Evolutionary conservation across 1,139 yeast genomes (phyloP).

Genomic region (Nakaseomyces sp.): DNA sequence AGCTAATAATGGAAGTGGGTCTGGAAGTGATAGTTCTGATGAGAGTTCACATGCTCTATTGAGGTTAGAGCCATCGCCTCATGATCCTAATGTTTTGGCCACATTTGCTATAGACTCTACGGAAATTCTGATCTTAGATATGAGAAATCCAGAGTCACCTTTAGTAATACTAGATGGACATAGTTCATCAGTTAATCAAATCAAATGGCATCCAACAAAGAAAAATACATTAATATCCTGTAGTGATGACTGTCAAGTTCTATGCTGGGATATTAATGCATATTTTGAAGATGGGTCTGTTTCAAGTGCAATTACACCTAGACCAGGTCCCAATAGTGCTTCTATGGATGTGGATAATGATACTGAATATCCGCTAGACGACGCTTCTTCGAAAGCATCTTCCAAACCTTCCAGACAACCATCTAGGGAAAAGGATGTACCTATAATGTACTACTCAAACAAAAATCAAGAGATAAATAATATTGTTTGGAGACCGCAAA

Average conservation of each 20-base stretch:
- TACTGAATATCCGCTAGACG: slow-evolving; percentile 3
- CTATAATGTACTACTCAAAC: slow-evolving; percentile 24
- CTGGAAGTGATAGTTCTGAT: slow-evolving; percentile 7
- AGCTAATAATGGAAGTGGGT: slow-evolving; percentile 2
- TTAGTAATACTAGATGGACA: slow-evolving; percentile 63
- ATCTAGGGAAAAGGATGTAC: slow-evolving; percentile 16
- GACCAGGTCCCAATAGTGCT: not conserved
- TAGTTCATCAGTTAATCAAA: slow-evolving; percentile 54
- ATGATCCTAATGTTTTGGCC: slow-evolving; percentile 74
- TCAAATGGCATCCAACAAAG: slow-evolving; percentile 77
- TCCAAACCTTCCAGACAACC: not conserved
- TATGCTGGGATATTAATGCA: slow-evolving; percentile 66
- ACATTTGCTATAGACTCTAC: slow-evolving; percentile 68
- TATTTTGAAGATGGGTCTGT: slow-evolving; percentile 8
- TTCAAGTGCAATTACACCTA: slow-evolving; percentile 8
- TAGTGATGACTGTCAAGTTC: slow-evolving; percentile 84
- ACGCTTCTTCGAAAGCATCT: not conserved
- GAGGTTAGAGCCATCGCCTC: slow-evolving; percentile 67
- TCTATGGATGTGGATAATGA: slow-evolving; percentile 1
- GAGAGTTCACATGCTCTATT: slow-evolving; percentile 35
- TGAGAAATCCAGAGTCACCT: slow-evolving; percentile 84
- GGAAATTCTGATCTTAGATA: slow-evolving; percentile 63
- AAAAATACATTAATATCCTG: slow-evolving; percentile 60
- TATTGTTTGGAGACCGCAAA: slow-evolving; percentile 55
- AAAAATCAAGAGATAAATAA: slow-evolving; percentile 50